Base-by-base conservation (phyloP, 2,329 filamentous ascomycete species). In the Neonectria hederae region DNA sequence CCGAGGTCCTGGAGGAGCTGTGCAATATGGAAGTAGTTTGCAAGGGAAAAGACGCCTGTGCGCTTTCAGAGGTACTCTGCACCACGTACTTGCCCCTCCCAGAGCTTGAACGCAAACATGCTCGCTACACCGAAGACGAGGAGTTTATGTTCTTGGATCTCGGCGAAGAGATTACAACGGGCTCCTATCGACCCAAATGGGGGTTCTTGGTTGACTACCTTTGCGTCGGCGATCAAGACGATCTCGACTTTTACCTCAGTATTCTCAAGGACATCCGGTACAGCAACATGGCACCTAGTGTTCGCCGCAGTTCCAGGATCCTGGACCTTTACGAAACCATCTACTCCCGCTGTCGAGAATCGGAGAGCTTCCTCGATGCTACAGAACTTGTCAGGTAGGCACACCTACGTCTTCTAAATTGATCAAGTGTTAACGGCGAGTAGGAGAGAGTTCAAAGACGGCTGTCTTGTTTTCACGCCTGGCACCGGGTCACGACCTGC, bases 281-380 rank as follows among this genome's bases (percentile, higher is more conserved):
- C 22, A 32, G 35, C 4, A 69, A 71, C 24, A 8, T 17, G 1
- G 42, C 45, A 14, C 22, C 22, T 2, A 64, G 67, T 4, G 24
- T 74, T 11, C 22, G 62, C 32, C 60, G 30, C 0, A 42, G 43
- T 17, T 49, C 17, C 1, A 58, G 53, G 2, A 54, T 71, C 0
- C 21, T 72, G 3, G 68, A 72, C 52, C 62, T 72, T 5, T 72
- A 72, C 2, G 67, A 70, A n/a, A 49, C 52, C 9, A 63, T 72
- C 19, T 49, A 70, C 3, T 19, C 65, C 0, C 65, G 65, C 2
- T 73, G 65, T 22, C 67, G 63, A 1, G 69, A 72, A 19, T 48
- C 64, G 0, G 42, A 69, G 4, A 62, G 46, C 30, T 60, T 60
- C 10, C 40, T 60, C 1, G 57, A 69, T 2, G 53, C 63, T 0